Base-by-base conservation (phyloP, 2,329 filamentous ascomycete genomes). In the Calonectria multiphialidica region DNA sequence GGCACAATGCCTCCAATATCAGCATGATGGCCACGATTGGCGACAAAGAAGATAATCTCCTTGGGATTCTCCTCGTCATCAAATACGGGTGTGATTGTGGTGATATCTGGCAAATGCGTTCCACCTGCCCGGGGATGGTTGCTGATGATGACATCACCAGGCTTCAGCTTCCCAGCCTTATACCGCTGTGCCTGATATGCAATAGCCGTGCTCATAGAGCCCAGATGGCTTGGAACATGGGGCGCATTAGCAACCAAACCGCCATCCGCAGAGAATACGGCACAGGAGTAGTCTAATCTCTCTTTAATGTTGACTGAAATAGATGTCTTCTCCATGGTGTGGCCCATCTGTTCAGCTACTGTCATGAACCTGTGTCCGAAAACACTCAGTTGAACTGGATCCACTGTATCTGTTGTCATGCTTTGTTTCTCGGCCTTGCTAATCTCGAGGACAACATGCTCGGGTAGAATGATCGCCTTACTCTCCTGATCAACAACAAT, bases 291-390 rank as follows among this genome's bases (percentile, higher is more conserved):
- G 75, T 96, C 94, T 0, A 96, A 86, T 18, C 93, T 88, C 79
- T 96, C 94, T 77, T 96, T 93, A 81, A 96, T 93, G 76, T 95
- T 96, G 0, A 92, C 93, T 47, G 90, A 93, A 25, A 95, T 92
- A 75, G 91, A 92, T 0, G 93, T 95, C 84, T 95, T 95, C 77
- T 95, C 93, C 64, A 96, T 82, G 2, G 93, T 92, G 53, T 92
- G 88, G 0, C 93, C 93, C 93, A 95, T 95, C 79, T 95, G 93
- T 80, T 96, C 93, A 0, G 93, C 93, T 68, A 95, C 94, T 1
- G 92, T 92, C 93, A 95, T 95, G 83, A 95, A 95, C 2, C 93
- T 89, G 81, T 95, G 93, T 0, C 91, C 92, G 77, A 95, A 95
- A 62, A 95, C 93, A 74, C 90, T 92, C 0, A 95, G 87, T 79